Conservation (phyloP, 345 rosid genomes). For the Reutealis trisperma region DNA sequence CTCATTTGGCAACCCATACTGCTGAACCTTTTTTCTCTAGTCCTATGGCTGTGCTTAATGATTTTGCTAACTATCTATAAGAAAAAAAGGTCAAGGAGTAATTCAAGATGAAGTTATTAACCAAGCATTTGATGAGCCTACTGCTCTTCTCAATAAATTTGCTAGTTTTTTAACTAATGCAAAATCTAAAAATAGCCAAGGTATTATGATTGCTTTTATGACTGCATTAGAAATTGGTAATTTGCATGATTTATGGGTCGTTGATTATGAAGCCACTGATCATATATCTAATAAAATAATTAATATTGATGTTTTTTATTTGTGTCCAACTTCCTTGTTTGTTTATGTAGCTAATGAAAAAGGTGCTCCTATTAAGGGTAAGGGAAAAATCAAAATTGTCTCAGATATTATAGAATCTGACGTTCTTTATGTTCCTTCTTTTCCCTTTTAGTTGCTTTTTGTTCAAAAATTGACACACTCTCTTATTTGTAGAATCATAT, state of each 20-base stretch:
- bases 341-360: background rate
- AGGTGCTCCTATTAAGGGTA: background rate
- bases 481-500: too few relatives aligned
- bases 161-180: background rate
- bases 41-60: too few relatives aligned
- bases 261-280: background rate
- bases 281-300: background rate
- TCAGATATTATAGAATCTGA: background rate
- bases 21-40: too few relatives aligned
- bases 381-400: background rate
- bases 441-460: background rate
- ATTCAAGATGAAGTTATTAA: too few relatives aligned
- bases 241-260: background rate
- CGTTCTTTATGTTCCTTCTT: background rate
- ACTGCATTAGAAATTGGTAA: background rate
- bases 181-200: background rate
- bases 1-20: too few relatives aligned
- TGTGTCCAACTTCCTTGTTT: background rate
- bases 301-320: background rate
- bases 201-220: background rate
- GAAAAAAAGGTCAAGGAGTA: too few relatives aligned
- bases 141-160: background rate
- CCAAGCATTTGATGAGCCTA: too few relatives aligned
- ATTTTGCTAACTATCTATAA: too few relatives aligned
- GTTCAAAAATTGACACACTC: background rate